Evolutionary conservation across 2,329 filamentous ascomycete species (phyloP).

Genomic region (Colletotrichum caudatum): DNA sequence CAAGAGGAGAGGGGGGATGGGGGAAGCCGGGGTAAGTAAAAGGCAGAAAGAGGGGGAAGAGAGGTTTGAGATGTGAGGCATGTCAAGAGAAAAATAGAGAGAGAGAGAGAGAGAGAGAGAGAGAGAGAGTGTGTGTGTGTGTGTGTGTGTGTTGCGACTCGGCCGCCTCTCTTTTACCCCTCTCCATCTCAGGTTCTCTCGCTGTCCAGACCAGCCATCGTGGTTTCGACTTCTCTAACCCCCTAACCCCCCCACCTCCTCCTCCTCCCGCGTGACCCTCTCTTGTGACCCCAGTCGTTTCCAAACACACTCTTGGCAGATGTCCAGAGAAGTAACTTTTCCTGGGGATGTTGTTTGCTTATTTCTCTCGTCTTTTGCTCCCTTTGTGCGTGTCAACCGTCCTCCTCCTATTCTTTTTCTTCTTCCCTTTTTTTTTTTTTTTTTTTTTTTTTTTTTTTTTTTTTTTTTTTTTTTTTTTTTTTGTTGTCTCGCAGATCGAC

Average conservation of each 20-base stretch:
- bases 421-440: no score
- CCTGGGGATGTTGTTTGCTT: background rate
- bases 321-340: conserved; percentile 16
- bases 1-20: no score
- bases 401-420: background rate
- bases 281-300: background rate
- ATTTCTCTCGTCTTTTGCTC: background rate
- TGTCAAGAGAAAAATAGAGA: background rate
- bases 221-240: background rate
- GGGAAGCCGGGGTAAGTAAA: background rate
- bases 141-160: background rate
- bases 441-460: no score
- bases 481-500: no score
- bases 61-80: background rate
- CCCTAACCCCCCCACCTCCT: no score
- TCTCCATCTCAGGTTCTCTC: background rate
- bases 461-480: no score
- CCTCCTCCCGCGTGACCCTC: background rate
- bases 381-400: background rate
- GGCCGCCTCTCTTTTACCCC: background rate
- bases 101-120: no score
- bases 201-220: background rate
- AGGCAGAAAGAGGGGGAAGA: background rate
- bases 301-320: background rate
- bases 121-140: no score